Percentiles rank a stretch among this genome's conserved stretches.
Evolutionary conservation across 2,329 filamentous ascomycete genomes (phyloP).

Genomic region (Decorospora gaudefroyi): DNA sequence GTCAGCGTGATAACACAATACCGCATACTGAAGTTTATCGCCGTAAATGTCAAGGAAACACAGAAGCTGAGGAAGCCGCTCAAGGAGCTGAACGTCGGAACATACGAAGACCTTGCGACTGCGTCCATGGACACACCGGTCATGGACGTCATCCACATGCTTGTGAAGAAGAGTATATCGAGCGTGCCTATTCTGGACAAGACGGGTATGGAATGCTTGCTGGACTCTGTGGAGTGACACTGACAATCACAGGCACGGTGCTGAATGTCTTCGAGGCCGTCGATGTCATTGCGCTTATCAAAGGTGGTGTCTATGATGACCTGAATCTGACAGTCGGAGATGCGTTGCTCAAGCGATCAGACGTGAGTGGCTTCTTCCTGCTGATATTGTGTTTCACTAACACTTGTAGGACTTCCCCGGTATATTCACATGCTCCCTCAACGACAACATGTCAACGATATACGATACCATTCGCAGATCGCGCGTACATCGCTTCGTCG

Average conservation of each 20-base stretch:
- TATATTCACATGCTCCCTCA: conserved; percentile 92
- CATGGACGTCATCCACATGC: conserved; percentile 89
- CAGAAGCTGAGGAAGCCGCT: conserved; percentile 86
- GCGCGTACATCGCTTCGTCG: conserved; percentile 86
- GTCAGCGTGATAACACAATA: conserved; percentile 98
- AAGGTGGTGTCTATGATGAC: conserved; percentile 90
- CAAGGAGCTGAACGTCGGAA: conserved; percentile 80
- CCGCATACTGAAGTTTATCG: conserved; percentile 97
- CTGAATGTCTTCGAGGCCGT: conserved; percentile 98
- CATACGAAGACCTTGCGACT: conserved; percentile 78
- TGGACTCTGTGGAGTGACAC: background rate
- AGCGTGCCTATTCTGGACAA: conserved; percentile 90
- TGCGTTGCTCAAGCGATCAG: conserved; percentile 80
- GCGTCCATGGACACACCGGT: conserved; percentile 88
- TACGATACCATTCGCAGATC: conserved; percentile 97
- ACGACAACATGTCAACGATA: conserved; percentile 91
- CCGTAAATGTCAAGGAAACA: conserved; percentile 89
- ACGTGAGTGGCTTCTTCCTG: conserved; percentile 55
- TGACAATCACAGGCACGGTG: conserved; percentile 60
- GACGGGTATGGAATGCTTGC: conserved; percentile 55
- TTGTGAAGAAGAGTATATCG: conserved; percentile 92
- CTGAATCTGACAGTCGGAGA: conserved; percentile 84
- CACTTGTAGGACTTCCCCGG: conserved; percentile 80
- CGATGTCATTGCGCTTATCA: conserved; percentile 94
- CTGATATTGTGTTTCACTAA: conserved; percentile 20